A percentile compares a stretch with the other conserved stretches of the same genome.
Conservation (phyloP, 805 yeast genomes). For the Spathaspora girioi region DNA sequence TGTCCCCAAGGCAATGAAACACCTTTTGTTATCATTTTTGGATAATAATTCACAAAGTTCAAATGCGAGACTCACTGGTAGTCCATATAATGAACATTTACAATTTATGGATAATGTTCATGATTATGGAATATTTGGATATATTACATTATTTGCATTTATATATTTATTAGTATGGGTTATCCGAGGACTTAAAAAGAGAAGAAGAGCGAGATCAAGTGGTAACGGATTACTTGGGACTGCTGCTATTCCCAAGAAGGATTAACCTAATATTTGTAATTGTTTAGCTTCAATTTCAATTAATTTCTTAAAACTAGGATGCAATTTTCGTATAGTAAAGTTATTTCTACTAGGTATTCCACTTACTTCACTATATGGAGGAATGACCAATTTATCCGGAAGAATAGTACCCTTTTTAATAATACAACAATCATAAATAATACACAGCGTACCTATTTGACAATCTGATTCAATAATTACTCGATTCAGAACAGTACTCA, state of each 20-base stretch:
- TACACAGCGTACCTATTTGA: slow-evolving; percentile 28
- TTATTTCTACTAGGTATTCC: slow-evolving; percentile 31
- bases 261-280: slow-evolving; percentile 17
- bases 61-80: slow-evolving; percentile 30
- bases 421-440: slow-evolving; percentile 51
- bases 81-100: slow-evolving; percentile 39
- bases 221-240: slow-evolving; percentile 20
- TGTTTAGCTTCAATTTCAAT: slow-evolving; percentile 35
- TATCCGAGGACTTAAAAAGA: slow-evolving; percentile 1
- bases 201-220: slow-evolving; percentile 2
- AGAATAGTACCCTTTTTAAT: slow-evolving; percentile 38
- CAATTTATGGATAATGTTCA: slow-evolving; percentile 44
- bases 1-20: slow-evolving; percentile 27
- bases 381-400: slow-evolving; percentile 43
- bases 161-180: slow-evolving; percentile 8
- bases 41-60: slow-evolving; percentile 22
- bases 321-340: slow-evolving; percentile 22
- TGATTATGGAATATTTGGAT: slow-evolving; percentile 42
- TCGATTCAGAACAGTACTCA: slow-evolving; percentile 45
- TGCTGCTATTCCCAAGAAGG: slow-evolving; percentile 14
- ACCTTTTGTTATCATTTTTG: slow-evolving; percentile 37
- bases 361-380: slow-evolving; percentile 48
- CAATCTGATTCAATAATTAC: slow-evolving; percentile 45
- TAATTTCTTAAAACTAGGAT: slow-evolving; percentile 29
- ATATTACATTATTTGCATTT: slow-evolving; percentile 18